Base-by-base conservation (phyloP, 192 early-diverging fungal genomes). In the Glomus cerebriforme region DNA sequence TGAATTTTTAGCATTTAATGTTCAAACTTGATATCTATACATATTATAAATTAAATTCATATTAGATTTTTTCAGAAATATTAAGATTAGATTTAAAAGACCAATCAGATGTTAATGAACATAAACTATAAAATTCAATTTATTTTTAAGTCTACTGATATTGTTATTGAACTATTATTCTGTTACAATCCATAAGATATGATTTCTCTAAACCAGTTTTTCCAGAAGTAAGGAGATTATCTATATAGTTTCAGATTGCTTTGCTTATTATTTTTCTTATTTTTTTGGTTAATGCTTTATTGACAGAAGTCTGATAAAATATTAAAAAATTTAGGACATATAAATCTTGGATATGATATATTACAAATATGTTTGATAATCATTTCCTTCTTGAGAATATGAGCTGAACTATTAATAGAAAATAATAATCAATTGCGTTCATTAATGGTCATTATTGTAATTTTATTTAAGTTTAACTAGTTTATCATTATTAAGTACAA, bases 211-310 rank as follows among this genome's bases (percentile, higher is more conserved):
- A 17, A 3, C 47, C 47, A 49, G 47, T 49, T 49, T 49, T 1
- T 49, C 47, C 47, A 1, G 47, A 49, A n/a, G n/a, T n/a, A n/a
- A 49, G 47, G 47, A 49, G 47, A 49, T 49, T 13, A 49, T 17
- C 15, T 34, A 79, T 79, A 32, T 67, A 67, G n/a, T 4, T 54
- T 71, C 67, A 45, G 74, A 79, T 60, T 43, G 47, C 78, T n/a
- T 79, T 59, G 39, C 66, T 70, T 24, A 79, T 60, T 43, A 29
- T 67, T n/a, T 79, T 59, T 24, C 66, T 70, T 24, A 67, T 79
- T 71, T 71, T 58, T 27, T 79, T 79, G 59, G 67, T 79, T 71
- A 79, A 58, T 12, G 78, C 39, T 19, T 71, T 79, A 35, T 79
- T 45, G 34, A 79, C 29, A 59, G 35, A 79, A 34, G 32, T 39